phyloP scores from a whole-genome alignment of 1,284 basidiomycete genomes.

The Sporisorium sorghi region DNA sequence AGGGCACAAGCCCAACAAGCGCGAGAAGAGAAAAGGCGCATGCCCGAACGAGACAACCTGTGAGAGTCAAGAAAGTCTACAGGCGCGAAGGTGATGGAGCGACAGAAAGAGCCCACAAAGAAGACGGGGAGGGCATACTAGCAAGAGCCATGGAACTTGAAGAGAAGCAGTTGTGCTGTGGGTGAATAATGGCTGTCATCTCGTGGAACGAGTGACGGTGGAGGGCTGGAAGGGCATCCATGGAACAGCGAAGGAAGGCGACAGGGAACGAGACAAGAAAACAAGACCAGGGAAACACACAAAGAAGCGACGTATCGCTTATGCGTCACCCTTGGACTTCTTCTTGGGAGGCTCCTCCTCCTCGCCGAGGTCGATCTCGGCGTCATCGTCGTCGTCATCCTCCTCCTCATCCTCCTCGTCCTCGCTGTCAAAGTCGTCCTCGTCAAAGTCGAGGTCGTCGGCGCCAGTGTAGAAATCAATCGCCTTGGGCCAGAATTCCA shows the following conservation, averaged over 20 bases:
- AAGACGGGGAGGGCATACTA: background rate
- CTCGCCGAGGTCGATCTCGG: slow-evolving; percentile 66
- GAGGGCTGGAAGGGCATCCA: slow-evolving; percentile 1
- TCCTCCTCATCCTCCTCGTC: slow-evolving; percentile 64
- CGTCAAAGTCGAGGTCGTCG: slow-evolving; percentile 57
- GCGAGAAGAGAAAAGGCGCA: slow-evolving; percentile 1
- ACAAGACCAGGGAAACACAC: background rate
- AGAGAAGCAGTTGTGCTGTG: background rate
- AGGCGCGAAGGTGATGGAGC: slow-evolving; percentile 13
- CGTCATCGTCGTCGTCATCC: slow-evolving; percentile 62
- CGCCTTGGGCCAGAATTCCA: slow-evolving; percentile 65
- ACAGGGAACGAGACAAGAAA: background rate
- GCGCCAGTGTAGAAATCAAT: slow-evolving; percentile 63
- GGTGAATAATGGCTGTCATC: background rate
- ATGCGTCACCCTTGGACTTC: slow-evolving; percentile 57
- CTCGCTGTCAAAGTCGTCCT: slow-evolving; percentile 59
- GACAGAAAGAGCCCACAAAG: background rate
- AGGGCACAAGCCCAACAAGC: background rate
- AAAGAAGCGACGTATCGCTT: background rate
- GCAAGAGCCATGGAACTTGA: background rate
- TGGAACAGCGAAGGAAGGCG: background rate
- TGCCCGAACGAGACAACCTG: slow-evolving; percentile 7
- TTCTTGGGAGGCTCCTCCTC: slow-evolving; percentile 62
- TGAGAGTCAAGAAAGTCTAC: slow-evolving; percentile 14
- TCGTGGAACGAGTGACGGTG: background rate